A percentile compares a stretch with the other conserved stretches of the same genome.
Evolutionary conservation across 164 flowering plant species (phyloP).

Genomic region (Dillenia suffruticosa): DNA sequence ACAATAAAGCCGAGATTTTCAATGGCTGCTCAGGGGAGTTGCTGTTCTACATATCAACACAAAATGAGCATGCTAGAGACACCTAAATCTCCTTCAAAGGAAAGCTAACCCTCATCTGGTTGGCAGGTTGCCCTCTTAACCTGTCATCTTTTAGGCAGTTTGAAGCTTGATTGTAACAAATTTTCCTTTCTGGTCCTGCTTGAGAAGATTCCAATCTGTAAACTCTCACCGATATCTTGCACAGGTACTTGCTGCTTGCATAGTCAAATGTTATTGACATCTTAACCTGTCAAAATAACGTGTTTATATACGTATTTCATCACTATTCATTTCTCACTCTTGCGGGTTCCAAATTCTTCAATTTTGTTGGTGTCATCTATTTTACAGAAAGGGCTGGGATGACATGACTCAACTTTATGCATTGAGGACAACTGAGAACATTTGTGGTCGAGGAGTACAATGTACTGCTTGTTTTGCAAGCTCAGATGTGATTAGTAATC

Average conservation of each 20-base stretch:
- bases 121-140: slow-evolving; percentile 79
- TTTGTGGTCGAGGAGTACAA: slow-evolving; percentile 89
- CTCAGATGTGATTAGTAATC: slow-evolving; percentile 78
- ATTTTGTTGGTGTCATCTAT: slow-evolving; percentile 77
- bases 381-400: slow-evolving; percentile 91
- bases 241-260: too few relatives aligned
- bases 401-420: slow-evolving; percentile 94
- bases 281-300: too few relatives aligned
- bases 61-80: slow-evolving; percentile 60
- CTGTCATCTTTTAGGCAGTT: neutral
- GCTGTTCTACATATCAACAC: slow-evolving; percentile 92
- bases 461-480: slow-evolving; percentile 90
- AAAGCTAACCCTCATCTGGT: slow-evolving; percentile 50
- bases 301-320: too few relatives aligned
- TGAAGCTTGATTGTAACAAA: neutral
- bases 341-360: slow-evolving; percentile 76
- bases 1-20: slow-evolving; percentile 80
- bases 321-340: neutral
- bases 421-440: slow-evolving; percentile 87
- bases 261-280: too few relatives aligned
- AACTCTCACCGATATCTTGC: neutral
- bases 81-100: slow-evolving; percentile 80
- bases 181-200: neutral
- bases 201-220: neutral
- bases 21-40: slow-evolving; percentile 99